These are phyloP conservation scores for Colletotrichum falcatum DNA, from an alignment of 2,329 filamentous ascomycete genomes.

Conservation along the genomic window DNA sequence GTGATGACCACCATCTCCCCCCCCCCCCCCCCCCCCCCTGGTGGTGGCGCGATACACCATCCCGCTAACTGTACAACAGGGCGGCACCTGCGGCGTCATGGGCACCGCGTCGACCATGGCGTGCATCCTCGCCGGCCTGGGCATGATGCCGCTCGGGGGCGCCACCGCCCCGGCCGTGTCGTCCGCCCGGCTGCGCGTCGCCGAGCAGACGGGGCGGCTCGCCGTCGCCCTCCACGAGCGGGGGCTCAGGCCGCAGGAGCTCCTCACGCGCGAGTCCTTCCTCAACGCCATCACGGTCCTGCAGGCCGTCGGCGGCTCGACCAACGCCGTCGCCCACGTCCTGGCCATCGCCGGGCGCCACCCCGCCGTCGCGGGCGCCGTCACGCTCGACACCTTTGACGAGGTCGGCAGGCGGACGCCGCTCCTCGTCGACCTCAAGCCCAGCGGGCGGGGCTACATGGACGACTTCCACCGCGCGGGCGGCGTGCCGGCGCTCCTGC, in stretches of 20 bases:
- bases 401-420: slow-evolving; percentile 82
- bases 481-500: slow-evolving; percentile 85
- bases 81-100: slow-evolving; percentile 90
- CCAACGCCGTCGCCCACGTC: slow-evolving; percentile 88
- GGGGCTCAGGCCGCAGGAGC: slow-evolving; percentile 74
- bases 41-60: not conserved
- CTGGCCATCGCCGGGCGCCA: slow-evolving; percentile 84
- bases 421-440: slow-evolving; percentile 87
- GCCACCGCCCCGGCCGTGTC: slow-evolving; percentile 84
- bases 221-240: slow-evolving; percentile 76
- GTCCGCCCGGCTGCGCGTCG: slow-evolving; percentile 83
- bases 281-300: slow-evolving; percentile 89
- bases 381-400: slow-evolving; percentile 84
- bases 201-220: slow-evolving; percentile 76
- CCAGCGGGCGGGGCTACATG: slow-evolving; percentile 88
- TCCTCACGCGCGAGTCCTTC: slow-evolving; percentile 81
- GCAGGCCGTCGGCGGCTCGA: slow-evolving; percentile 87
- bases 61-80: slow-evolving; percentile 49
- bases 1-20: slow-evolving; percentile 54
- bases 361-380: slow-evolving; percentile 70
- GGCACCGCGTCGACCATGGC: slow-evolving; percentile 94
- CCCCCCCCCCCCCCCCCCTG: too few species aligned
- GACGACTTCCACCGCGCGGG: slow-evolving; percentile 91
- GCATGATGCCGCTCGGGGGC: slow-evolving; percentile 81
- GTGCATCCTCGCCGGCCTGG: slow-evolving; percentile 83